phyloP scores from a whole-genome alignment of 164 flowering plant species.

The Cinnamomum chago region DNA sequence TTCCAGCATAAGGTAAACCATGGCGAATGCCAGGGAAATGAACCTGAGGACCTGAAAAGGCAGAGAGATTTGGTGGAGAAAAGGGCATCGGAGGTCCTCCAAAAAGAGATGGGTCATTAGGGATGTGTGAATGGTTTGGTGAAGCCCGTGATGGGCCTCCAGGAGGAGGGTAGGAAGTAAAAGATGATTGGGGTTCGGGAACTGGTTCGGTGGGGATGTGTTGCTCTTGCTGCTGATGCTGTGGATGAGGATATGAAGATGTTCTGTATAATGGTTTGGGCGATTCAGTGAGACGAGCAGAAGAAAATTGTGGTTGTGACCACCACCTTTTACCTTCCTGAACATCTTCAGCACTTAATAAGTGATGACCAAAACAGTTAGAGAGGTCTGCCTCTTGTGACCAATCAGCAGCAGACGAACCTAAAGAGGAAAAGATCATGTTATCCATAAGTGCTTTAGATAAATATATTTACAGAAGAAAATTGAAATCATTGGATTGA shows the following conservation, averaged over 20 bases:
- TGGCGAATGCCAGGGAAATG: slow-evolving; percentile 53
- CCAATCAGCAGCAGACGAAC: slow-evolving; percentile 76
- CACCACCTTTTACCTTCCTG: slow-evolving; percentile 69
- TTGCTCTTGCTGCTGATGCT: slow-evolving; percentile 15
- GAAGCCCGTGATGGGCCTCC: slow-evolving; percentile 57
- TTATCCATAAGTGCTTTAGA: not conserved
- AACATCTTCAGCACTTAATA: slow-evolving; percentile 33
- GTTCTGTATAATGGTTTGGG: slow-evolving; percentile 65
- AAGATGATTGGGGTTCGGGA: slow-evolving; percentile 53
- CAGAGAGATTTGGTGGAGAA: slow-evolving; percentile 48
- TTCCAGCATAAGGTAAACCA: slow-evolving; percentile 49
- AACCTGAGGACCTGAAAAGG: slow-evolving; percentile 49
- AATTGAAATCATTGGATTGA: no score
- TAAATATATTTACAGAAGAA: no score
- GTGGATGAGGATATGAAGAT: slow-evolving; percentile 73
- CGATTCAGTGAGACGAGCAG: slow-evolving; percentile 34
- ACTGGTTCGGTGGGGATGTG: slow-evolving; percentile 62
- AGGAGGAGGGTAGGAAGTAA: slow-evolving; percentile 72
- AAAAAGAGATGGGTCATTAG: slow-evolving; percentile 33
- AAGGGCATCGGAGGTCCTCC: slow-evolving; percentile 45
- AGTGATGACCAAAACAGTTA: slow-evolving; percentile 59
- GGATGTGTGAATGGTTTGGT: slow-evolving; percentile 41
- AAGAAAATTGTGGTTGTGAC: slow-evolving; percentile 55
- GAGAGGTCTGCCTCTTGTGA: slow-evolving; percentile 45
- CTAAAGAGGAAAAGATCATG: slow-evolving; percentile 24